Base-by-base conservation (phyloP, 2,329 filamentous ascomycete genomes). In the Paecilomyces formosus region DNA sequence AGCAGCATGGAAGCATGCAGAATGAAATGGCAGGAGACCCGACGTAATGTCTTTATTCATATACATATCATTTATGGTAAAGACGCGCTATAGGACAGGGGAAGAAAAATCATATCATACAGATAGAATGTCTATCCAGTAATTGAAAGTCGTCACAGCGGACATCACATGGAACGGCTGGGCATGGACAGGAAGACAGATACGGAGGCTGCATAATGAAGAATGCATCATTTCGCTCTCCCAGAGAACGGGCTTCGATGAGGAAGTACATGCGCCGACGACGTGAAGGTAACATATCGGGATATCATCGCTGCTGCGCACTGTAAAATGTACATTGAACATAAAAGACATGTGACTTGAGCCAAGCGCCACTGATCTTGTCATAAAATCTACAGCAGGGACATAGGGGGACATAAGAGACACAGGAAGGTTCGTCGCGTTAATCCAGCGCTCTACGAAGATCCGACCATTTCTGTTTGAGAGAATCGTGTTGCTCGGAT, bases 401-500 rank as follows among this genome's bases (percentile, higher is more conserved):
- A 52, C 13, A 52, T 52, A 52, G 13, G 50, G 13, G 50, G 50
- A 26, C 21, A 28, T 24, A 24, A 26, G 9, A 52, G 21, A 52
- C 21, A 35, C 28, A 24, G 26, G 22, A 35, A 33, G 18, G 15
- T 12, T 55, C 22, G 54, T 55, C 3, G 28, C 31, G 53, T 63
- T 68, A 78, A 55, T 78, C 81, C 55, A 85, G 76, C 51, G 82
- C 81, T 66, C 80, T 82, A 61, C 79, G 79, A 56, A 93, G 78
- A 66, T 93, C 90, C 55, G 83, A 85, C 88, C 88, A 92, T 77
- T 88, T 91, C 66, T 88, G 85, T 62, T 81, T 86, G 51, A 93
- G 82, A 6, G 84, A 82, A 73, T 93, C 90, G 67, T 92, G 85
- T 60, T 79, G 74, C 58, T 75, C 77, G 67, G 88, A 89, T 64